Conservation (phyloP, 306 rosid species). For the Malus sylvestris region DNA sequence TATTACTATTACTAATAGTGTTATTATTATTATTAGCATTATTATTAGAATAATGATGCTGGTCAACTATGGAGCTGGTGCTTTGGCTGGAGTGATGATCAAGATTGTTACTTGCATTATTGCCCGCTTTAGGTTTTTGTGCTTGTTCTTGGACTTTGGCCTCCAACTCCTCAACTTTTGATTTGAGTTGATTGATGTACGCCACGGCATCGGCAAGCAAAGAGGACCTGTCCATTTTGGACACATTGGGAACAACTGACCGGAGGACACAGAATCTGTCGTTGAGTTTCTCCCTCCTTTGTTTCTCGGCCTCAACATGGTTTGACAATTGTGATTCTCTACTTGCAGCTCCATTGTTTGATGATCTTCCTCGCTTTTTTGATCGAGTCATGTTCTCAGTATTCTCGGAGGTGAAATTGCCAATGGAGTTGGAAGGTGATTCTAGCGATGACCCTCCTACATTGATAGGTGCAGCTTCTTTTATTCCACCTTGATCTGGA, state of each 20-base stretch:
- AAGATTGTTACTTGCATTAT: not conserved
- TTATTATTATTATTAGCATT: not conserved
- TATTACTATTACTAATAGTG: not conserved
- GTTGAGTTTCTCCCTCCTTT: no score
- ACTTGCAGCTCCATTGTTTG: not conserved
- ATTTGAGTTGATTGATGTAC: constrained; percentile 34
- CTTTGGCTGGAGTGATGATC: not conserved
- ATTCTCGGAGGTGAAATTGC: not conserved
- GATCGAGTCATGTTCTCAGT: not conserved
- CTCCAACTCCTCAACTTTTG: constrained; percentile 15
- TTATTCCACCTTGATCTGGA: not conserved
- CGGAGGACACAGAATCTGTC: no score
- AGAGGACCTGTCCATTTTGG: constrained; percentile 53
- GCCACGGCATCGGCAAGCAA: constrained; percentile 28
- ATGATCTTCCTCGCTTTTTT: not conserved
- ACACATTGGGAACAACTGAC: constrained; percentile 4
- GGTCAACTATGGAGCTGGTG: not conserved
- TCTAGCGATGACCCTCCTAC: not conserved
- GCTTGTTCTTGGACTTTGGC: not conserved
- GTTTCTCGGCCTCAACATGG: no score
- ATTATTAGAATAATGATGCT: not conserved
- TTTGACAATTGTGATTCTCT: no score
- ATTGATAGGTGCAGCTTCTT: not conserved
- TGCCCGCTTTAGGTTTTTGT: not conserved
- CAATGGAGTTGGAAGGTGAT: not conserved